phyloP scores from a whole-genome alignment of 2,329 filamentous ascomycete genomes.

The Talaromyces sp. region DNA sequence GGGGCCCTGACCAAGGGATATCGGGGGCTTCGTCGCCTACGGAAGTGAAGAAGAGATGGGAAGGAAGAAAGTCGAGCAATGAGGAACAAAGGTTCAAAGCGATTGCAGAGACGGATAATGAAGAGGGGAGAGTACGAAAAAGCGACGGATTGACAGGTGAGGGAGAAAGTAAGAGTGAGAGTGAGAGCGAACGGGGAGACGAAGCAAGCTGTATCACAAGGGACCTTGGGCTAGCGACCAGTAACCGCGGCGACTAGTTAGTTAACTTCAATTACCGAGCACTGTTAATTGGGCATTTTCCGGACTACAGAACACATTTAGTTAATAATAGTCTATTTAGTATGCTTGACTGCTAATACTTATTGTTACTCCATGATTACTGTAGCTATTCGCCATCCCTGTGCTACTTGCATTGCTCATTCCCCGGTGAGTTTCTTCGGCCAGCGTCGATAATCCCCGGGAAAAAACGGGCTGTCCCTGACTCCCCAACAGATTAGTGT shows the following conservation, averaged over 20 bases:
- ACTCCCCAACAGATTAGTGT: background rate
- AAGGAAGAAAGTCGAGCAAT: background rate
- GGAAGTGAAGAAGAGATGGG: slow-evolving; percentile 16
- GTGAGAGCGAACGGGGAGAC: background rate
- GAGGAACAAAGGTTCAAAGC: background rate
- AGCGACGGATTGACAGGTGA: background rate
- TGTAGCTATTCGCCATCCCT: too few relatives aligned
- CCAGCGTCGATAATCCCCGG: background rate
- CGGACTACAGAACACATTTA: background rate
- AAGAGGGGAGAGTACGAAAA: background rate
- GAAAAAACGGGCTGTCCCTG: background rate
- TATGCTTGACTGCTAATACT: background rate
- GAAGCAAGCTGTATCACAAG: slow-evolving; percentile 7
- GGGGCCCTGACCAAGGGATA: slow-evolving; percentile 98
- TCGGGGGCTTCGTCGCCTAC: slow-evolving; percentile 75
- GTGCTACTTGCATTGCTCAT: too few relatives aligned
- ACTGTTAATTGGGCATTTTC: background rate
- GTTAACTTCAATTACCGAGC: background rate
- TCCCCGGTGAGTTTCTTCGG: background rate
- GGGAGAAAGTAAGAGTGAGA: background rate
- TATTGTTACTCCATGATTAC: background rate
- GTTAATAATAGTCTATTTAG: background rate
- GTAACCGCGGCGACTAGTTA: background rate
- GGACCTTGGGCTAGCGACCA: background rate
- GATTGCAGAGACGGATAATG: background rate